Base-by-base conservation (phyloP, 345 rosid genomes). In the Kandelia obovata region DNA sequence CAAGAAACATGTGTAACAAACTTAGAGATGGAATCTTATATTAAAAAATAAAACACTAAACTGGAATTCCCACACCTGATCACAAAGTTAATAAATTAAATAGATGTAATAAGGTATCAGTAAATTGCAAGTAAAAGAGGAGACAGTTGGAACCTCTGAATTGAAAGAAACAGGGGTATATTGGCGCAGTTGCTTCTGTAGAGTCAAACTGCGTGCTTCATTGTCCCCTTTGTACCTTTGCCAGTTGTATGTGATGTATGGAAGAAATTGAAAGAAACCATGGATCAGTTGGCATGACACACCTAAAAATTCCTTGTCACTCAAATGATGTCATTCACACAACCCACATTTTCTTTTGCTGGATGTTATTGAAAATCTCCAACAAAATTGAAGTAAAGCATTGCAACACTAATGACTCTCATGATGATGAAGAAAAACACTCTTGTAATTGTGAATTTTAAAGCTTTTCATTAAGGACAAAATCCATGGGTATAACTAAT, bases 141-240 rank as follows among this genome's bases (percentile, higher is more conserved):
- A 35, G 61, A 69, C 58, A 69, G 58, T 35, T 47, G 52, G 68
- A 69, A 92, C 98, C 86, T 91, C 88, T 49, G 88, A 86, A 79
- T 71, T 67, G 5, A 94, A 89, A 64, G 95, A 73, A 84, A 88
- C 92, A 37, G 91, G 71, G 73, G 90, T 86, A 81, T 88, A 94
- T 77, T 92, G 85, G 21, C 46, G 73, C 53, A 94, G 90, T 78
- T 89, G 84, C 82, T 87, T 91, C 76, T 89, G 86, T 68, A 94
- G 85, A 68, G 84, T 75, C 77, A 81, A 71, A 75, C 82, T 75
- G 75, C 91, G 83, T 4, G 78, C 87, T 76, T 67, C 78, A 55
- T 59, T 58, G 65, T 85, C 84, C 75, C 81, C 83, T 60, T 81
- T 81, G 77, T 87, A 91, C 92, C 98, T 94, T 70, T 8, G 70